Conservation (phyloP, 2,329 filamentous ascomycete species). For the Penicillium sp. region DNA sequence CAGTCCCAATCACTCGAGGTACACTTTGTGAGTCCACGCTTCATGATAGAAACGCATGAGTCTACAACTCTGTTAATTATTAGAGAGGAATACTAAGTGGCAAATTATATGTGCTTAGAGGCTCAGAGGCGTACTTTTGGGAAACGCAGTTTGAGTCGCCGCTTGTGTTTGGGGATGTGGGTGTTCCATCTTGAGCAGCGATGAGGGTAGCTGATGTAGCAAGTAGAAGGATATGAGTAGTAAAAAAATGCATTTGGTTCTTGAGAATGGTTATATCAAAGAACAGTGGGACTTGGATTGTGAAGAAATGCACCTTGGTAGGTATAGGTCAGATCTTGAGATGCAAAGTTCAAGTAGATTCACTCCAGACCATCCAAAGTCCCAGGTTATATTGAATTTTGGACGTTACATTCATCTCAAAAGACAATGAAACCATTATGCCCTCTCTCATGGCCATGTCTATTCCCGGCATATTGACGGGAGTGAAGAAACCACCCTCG, state of each 20-base stretch:
- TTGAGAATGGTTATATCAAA: neutral
- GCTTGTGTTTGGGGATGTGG: neutral
- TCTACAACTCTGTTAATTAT: conserved; percentile 17
- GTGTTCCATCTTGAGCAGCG: conserved; percentile 8
- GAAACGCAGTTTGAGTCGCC: conserved; percentile 8
- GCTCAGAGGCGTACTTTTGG: conserved; percentile 13
- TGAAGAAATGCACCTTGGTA: neutral
- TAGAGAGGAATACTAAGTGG: neutral
- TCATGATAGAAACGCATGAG: conserved; percentile 16
- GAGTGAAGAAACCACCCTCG: neutral
- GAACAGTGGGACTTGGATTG: neutral
- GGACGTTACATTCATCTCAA: conserved; percentile 14
- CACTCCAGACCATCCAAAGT: neutral
- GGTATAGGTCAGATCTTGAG: neutral
- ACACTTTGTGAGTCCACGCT: conserved; percentile 11
- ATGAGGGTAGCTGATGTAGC: conserved; percentile 1
- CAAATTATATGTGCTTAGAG: too few species aligned
- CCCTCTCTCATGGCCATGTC: conserved; percentile 2
- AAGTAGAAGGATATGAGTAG: conserved; percentile 3
- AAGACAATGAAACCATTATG: conserved; percentile 9
- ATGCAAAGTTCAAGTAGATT: neutral
- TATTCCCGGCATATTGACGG: conserved; percentile 6
- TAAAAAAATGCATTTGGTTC: conserved; percentile 2
- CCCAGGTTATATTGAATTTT: neutral
- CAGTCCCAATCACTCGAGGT: conserved; percentile 18